Evolutionary conservation across 495 filamentous ascomycete species (phyloP).

Genomic region (Penicillium coprophilum): DNA sequence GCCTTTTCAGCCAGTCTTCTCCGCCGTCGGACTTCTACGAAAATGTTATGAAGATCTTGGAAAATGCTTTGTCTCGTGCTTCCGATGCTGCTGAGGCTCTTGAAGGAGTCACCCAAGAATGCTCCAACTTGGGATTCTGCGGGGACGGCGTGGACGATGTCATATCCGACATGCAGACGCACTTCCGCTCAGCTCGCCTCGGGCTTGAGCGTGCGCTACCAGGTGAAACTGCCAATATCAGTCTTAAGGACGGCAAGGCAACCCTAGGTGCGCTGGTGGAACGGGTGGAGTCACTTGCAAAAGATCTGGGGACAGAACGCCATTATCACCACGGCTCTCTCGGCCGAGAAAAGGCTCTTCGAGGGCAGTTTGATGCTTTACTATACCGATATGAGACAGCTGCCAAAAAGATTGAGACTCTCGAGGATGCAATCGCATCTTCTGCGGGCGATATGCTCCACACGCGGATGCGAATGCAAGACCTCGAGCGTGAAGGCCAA

Average conservation of each 20-base stretch:
- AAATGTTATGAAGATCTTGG: conserved; percentile 33
- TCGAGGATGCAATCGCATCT: conserved; percentile 57
- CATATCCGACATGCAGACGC: conserved; percentile 48
- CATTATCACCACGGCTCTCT: conserved; percentile 31
- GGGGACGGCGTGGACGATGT: conserved; percentile 49
- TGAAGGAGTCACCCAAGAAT: conserved; percentile 39
- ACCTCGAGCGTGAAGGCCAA: conserved; percentile 51
- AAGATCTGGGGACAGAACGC: conserved; percentile 35
- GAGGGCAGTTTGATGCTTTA: conserved; percentile 44
- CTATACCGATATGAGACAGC: conserved; percentile 40
- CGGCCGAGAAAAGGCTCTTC: conserved; percentile 39
- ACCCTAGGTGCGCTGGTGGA: conserved; percentile 40
- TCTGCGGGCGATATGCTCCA: conserved; percentile 52
- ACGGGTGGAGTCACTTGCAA: conserved; percentile 39
- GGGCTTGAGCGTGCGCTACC: conserved; percentile 66
- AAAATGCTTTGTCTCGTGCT: conserved; percentile 37
- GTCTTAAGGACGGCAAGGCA: conserved; percentile 38
- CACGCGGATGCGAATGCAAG: conserved; percentile 44
- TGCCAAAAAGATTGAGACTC: conserved; percentile 45
- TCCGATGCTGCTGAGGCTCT: conserved; percentile 40
- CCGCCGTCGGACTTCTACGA: conserved; percentile 43
- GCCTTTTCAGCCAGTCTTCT: conserved; percentile 34
- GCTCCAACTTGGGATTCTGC: conserved; percentile 56
- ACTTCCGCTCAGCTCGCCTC: conserved; percentile 65
- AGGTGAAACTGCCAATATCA: conserved; percentile 55